Evolutionary conservation across 441 rosid genomes (phyloP).

Genomic region (Corymbia calophylla): DNA sequence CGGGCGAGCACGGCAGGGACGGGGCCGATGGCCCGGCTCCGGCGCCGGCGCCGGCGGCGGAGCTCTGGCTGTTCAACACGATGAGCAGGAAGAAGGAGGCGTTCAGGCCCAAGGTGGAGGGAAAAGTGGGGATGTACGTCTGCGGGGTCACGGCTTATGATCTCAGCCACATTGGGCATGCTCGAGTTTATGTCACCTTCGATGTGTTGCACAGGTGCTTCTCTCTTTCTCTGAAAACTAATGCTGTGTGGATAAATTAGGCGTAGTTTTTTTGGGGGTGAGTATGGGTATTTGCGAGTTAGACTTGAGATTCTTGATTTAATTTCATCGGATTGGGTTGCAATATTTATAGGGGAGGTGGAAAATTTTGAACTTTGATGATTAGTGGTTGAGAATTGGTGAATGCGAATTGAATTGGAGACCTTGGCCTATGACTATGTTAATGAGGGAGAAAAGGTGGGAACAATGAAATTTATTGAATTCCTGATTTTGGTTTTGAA

Average conservation of each 20-base stretch:
- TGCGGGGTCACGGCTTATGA: conserved; percentile 17
- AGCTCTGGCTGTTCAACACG: conserved; percentile 8
- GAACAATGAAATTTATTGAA: neutral
- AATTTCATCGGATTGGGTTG: neutral
- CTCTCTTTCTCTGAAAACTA: neutral
- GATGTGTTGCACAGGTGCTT: conserved; percentile 8
- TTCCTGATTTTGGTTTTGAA: neutral
- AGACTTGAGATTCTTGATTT: neutral
- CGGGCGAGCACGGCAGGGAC: neutral
- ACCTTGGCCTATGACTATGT: neutral
- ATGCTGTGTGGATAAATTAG: neutral
- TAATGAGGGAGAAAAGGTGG: neutral
- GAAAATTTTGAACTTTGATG: neutral
- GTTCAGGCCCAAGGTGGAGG: conserved; percentile 11
- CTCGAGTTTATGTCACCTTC: conserved; percentile 11
- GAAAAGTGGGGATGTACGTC: conserved; percentile 12
- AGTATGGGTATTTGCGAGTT: neutral
- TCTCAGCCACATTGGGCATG: conserved; percentile 16
- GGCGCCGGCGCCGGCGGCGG: neutral
- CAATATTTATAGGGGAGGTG: neutral
- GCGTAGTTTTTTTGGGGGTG: neutral
- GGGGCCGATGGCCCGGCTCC: neutral
- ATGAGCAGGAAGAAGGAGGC: conserved; percentile 8
- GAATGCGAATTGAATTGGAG: neutral
- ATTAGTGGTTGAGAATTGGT: neutral